phyloP scores from a whole-genome alignment of 2,329 filamentous ascomycete species.

The Xylaria hypoxylon region DNA sequence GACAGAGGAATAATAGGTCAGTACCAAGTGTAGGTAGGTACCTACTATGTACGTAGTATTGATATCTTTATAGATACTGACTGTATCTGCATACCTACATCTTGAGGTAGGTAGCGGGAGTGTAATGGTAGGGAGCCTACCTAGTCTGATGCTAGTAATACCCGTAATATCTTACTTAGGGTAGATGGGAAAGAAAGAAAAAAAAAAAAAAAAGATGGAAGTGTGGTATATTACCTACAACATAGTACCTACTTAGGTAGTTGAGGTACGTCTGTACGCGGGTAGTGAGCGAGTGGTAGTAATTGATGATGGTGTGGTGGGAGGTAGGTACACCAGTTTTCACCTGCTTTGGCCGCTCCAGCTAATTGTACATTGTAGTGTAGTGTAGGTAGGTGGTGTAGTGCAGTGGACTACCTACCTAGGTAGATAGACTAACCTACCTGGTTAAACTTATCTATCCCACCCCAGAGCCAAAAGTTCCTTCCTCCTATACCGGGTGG shows the following conservation, averaged over 20 bases:
- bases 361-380: slow-evolving; percentile 7
- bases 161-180: too few species aligned
- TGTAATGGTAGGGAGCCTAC: not conserved
- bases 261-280: too few species aligned
- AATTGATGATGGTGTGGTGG: not conserved
- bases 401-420: too few species aligned
- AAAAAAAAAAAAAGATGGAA: not conserved
- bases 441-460: slow-evolving; percentile 1
- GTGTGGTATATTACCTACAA: not conserved
- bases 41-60: too few species aligned
- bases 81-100: too few species aligned
- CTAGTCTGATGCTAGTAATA: not conserved
- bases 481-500: slow-evolving; percentile 33
- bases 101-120: too few species aligned
- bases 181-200: too few species aligned
- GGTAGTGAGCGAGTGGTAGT: slow-evolving; percentile 3
- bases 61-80: too few species aligned
- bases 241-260: too few species aligned
- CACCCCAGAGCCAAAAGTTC: slow-evolving; percentile 30
- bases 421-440: too few species aligned
- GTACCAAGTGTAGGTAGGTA: too few species aligned
- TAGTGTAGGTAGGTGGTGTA: not conserved
- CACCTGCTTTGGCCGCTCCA: slow-evolving; percentile 20
- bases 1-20: too few species aligned
- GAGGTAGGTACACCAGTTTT: not conserved